These are phyloP conservation scores for Xylaria venustula DNA, from an alignment of 495 filamentous ascomycete species.

Conservation along the genomic window DNA sequence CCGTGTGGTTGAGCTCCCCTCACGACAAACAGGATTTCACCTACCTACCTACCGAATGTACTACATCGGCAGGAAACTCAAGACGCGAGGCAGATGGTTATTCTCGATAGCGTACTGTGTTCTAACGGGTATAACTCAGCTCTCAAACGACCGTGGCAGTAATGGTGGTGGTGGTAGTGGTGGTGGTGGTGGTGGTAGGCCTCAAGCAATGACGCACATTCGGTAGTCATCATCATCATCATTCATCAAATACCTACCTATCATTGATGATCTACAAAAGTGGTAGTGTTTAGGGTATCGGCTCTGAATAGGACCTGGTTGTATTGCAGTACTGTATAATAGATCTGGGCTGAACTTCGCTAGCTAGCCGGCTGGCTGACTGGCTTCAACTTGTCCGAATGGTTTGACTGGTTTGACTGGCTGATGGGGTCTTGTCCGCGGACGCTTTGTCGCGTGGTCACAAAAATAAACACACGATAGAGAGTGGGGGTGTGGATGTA, in stretches of 20 bases:
- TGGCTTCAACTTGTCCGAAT: no score
- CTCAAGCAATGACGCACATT: conserved; percentile 5
- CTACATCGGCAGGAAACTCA: background rate
- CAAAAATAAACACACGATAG: background rate
- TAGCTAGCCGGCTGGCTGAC: no score
- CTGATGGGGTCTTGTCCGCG: background rate
- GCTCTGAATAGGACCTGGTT: background rate
- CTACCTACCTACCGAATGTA: background rate
- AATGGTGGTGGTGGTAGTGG: background rate
- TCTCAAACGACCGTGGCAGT: no score
- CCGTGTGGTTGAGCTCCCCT: background rate
- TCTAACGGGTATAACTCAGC: background rate
- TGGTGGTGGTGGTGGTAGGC: background rate
- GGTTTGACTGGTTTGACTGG: no score
- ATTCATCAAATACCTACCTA: no score
- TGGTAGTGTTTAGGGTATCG: background rate
- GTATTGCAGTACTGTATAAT: no score
- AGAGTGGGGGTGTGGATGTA: background rate
- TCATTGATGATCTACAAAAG: background rate
- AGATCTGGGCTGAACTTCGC: background rate
- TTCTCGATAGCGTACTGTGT: no score
- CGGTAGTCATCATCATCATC: background rate
- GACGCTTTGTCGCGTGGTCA: conserved; percentile 4
- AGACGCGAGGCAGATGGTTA: background rate
- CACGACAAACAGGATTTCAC: background rate